A percentile compares a stretch with the other conserved stretches of the same genome.
Conservation (phyloP, 129 eudicot genomes). For the Ambrosia trifida region DNA sequence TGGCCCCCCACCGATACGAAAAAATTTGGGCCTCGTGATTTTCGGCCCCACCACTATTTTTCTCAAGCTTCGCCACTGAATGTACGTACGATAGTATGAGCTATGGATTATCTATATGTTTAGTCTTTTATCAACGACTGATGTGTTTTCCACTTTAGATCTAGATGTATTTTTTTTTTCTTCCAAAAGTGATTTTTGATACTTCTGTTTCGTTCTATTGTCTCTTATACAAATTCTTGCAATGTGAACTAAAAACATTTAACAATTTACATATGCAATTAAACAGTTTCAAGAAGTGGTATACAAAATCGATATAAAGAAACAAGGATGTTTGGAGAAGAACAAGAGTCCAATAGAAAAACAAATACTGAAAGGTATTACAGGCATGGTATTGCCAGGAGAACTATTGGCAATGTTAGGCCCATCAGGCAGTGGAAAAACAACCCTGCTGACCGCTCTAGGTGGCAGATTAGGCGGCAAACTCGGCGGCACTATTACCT, state of each 20-base stretch:
- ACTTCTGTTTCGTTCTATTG: background rate
- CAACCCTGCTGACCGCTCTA: conserved; percentile 66
- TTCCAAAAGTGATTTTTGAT: background rate
- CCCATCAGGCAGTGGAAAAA: conserved; percentile 88
- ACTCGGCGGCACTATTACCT: conserved; percentile 52
- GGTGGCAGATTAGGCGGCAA: conserved; percentile 64
- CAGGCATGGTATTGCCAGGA: conserved; percentile 66
- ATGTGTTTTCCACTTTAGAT: background rate
- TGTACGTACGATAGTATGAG: too few species aligned
- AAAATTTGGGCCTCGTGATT: too few species aligned
- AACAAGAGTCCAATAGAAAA: conserved; percentile 31
- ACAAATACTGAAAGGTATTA: conserved; percentile 50
- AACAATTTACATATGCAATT: background rate
- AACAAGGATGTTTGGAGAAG: conserved; percentile 32
- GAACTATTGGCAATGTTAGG: conserved; percentile 84
- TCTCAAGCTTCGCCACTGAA: too few species aligned
- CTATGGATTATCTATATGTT: background rate
- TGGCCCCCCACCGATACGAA: too few species aligned
- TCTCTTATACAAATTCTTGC: background rate
- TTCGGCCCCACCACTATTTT: too few species aligned
- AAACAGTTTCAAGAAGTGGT: conserved; percentile 71
- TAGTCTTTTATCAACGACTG: background rate
- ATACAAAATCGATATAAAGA: conserved; percentile 45
- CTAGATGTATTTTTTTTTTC: background rate
- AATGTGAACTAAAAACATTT: too few species aligned